Evolutionary conservation across 2,329 filamentous ascomycete genomes (phyloP), one percentile per base, ranked within the genome.

Genomic region (Xylariaceae sp.): DNA sequence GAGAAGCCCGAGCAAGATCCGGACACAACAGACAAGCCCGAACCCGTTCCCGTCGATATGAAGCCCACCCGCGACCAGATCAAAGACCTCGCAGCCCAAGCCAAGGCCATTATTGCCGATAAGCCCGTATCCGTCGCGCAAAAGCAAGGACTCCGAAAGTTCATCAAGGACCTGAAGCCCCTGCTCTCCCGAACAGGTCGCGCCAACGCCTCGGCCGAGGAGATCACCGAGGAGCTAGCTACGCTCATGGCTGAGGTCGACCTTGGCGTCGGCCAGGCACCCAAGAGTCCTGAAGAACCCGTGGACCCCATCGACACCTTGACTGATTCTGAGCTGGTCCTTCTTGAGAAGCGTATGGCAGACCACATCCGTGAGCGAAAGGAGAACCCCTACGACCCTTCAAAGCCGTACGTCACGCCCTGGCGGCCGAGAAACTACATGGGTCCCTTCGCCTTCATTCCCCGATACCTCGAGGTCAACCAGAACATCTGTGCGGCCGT

Each of bases 401-500:
- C 73, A 59, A 96, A 96, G 76, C 90, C 94, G 2, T 99, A 99
- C 73, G 83, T 83, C 3, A 97, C 92, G 1, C 94, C 94, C 10
- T 99, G 94, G 94, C 78, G 82, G 65, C 94, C 94, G 10, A 83
- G 92, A 58, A 82, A 88, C 55, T 97, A 84, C 75, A 95, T 99
- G 89, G 82, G 84, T 55, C 87, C 92, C 0, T 99, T 99, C 75
- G 92, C 92, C 23, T 97, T 96, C 75, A 92, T 99, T 66, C 94
- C 94, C 9, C 81, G 89, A 56, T 99, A 97, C 74, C 84, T 99
- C 62, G 95, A 99, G 77, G 94, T 99, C 68, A 97, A 97, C 80
- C 94, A 96, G 75, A 95, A 92, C 71, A 89, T 97, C 69, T 99
- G 94, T 76, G 88, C 92, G 1, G 94, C 94, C 9, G 92, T 99